These are phyloP conservation scores for Lycium barbarum DNA, from an alignment of 257 asterid genomes.

Conservation along the genomic window DNA sequence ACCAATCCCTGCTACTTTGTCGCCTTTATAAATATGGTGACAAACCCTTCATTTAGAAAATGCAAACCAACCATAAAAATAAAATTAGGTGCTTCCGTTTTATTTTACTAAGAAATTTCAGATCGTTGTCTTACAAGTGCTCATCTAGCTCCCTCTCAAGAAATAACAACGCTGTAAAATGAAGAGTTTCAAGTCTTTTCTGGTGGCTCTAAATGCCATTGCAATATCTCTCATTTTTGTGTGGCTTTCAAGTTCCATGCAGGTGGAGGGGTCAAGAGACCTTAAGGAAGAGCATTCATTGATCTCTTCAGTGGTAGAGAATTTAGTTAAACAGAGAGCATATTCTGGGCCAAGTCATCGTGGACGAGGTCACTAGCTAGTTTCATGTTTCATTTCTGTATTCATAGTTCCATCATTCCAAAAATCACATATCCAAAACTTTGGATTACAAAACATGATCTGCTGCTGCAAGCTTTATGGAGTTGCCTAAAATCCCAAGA, in stretches of 20 bases:
- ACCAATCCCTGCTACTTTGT: neutral
- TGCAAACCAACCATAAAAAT: neutral
- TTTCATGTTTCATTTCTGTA: neutral
- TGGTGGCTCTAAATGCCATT: conserved; percentile 34
- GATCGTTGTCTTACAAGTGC: neutral
- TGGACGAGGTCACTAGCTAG: conserved; percentile 46
- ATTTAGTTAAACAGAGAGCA: conserved; percentile 34
- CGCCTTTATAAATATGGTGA: neutral
- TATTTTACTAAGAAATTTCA: neutral
- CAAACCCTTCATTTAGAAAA: neutral
- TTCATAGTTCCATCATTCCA: too few relatives aligned
- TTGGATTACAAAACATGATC: too few relatives aligned
- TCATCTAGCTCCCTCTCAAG: neutral
- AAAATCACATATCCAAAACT: too few relatives aligned
- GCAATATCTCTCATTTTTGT: conserved; percentile 29
- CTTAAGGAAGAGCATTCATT: neutral
- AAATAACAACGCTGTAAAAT: neutral
- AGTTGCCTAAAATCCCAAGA: too few relatives aligned
- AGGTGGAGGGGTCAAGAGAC: conserved; percentile 37
- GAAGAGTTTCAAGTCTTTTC: conserved; percentile 28
- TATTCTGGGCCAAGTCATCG: conserved; percentile 53
- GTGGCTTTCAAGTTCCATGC: conserved; percentile 6
- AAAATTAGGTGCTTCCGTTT: neutral
- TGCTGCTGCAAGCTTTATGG: too few relatives aligned
- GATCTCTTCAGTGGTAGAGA: conserved; percentile 7